Conservation (phyloP, 495 filamentous ascomycete species). For the Entonaema liquescens region DNA sequence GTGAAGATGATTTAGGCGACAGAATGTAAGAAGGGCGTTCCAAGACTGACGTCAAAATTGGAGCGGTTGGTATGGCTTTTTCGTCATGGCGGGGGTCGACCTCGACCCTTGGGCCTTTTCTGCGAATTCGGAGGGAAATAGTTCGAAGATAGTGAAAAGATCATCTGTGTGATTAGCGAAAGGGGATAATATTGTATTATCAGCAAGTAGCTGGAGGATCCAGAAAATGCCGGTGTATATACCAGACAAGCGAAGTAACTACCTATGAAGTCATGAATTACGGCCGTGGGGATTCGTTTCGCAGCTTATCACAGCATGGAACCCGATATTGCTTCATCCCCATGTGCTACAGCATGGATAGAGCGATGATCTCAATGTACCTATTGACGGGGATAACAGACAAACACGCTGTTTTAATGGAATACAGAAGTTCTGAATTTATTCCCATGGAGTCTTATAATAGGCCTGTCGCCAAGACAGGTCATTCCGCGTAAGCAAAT, state of each 20-base stretch:
- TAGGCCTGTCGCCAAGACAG: not conserved
- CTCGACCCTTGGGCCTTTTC: not conserved
- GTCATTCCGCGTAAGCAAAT: not conserved
- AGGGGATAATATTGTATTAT: too few relatives aligned
- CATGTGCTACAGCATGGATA: not conserved
- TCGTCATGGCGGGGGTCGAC: not conserved
- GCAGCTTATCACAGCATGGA: not conserved
- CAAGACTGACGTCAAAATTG: constrained; percentile 1
- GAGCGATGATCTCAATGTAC: not conserved
- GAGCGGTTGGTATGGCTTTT: not conserved
- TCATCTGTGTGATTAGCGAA: not conserved
- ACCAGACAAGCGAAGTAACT: not conserved
- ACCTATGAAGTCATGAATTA: not conserved
- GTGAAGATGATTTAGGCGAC: not conserved
- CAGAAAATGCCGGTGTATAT: not conserved
- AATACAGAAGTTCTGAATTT: not conserved
- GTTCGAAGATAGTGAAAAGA: not conserved
- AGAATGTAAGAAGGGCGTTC: not conserved
- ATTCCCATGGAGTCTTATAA: not conserved
- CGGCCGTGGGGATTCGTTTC: not conserved
- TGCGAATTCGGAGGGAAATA: not conserved
- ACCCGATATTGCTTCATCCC: not conserved
- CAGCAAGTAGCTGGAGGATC: not conserved
- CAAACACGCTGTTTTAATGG: not conserved
- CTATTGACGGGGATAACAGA: not conserved